These are phyloP conservation scores for Kodamaea leandrae DNA, from an alignment of 805 yeast species.

Conservation along the genomic window DNA sequence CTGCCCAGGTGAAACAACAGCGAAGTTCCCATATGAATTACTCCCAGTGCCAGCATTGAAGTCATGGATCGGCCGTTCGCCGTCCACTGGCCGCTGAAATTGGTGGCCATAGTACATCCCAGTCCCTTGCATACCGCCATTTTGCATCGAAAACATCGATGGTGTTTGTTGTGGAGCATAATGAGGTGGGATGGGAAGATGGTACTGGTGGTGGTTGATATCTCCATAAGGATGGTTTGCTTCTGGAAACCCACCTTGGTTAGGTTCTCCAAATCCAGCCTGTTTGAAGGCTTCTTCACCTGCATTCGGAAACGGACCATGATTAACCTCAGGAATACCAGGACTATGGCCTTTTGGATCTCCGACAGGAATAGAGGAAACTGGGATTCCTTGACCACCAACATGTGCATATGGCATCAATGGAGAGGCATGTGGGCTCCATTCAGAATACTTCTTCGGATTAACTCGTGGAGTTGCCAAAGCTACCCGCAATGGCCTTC, in stretches of 20 bases:
- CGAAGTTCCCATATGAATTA: neutral
- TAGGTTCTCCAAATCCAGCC: neutral
- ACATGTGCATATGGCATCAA: neutral
- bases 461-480: constrained; percentile 69
- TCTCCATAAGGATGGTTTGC: neutral
- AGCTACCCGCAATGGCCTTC: constrained; percentile 73
- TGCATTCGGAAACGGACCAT: too few species aligned
- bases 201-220: neutral
- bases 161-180: neutral
- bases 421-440: neutral
- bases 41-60: neutral
- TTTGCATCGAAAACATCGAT: neutral
- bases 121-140: neutral
- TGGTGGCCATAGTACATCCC: neutral
- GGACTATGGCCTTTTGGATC: too few species aligned
- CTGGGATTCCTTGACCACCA: too few species aligned
- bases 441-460: constrained; percentile 1
- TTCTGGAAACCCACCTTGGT: neutral
- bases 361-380: too few species aligned
- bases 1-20: neutral
- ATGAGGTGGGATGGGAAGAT: neutral
- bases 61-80: neutral
- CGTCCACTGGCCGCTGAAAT: neutral
- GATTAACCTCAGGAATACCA: too few species aligned
- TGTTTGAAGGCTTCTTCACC: too few species aligned